Percentiles rank a stretch among this genome's conserved stretches.
Evolutionary conservation across 352 stramenopile species (phyloP).

Genomic region (Chrysophaeum taylorii): DNA sequence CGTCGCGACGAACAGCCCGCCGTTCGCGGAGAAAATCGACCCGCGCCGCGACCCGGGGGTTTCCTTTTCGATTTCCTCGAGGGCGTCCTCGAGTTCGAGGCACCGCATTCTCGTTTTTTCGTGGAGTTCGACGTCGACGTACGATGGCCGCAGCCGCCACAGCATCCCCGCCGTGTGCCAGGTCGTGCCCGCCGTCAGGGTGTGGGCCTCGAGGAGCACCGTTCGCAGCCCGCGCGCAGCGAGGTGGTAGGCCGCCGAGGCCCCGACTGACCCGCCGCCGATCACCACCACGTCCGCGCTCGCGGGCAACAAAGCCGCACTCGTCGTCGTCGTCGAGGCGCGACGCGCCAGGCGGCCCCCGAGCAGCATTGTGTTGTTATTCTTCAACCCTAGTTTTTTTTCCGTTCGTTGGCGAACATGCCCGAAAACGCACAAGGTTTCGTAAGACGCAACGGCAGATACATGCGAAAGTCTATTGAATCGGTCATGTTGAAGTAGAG

Average conservation of each 20-base stretch:
- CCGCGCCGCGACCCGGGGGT: slow-evolving; percentile 26
- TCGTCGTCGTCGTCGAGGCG: slow-evolving; percentile 24
- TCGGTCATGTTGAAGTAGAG: too few species aligned
- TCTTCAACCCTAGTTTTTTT: too few species aligned
- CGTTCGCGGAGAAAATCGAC: slow-evolving; percentile 32
- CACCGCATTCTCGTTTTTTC: slow-evolving; percentile 21
- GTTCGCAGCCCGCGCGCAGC: slow-evolving; percentile 35
- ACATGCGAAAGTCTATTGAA: too few species aligned
- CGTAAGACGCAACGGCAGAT: too few species aligned
- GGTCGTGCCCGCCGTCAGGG: slow-evolving; percentile 54
- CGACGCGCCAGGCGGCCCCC: too few species aligned
- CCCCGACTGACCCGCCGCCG: slow-evolving; percentile 56
- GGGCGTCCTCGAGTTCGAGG: slow-evolving; percentile 11
- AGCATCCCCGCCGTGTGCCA: slow-evolving; percentile 57
- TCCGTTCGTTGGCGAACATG: too few species aligned
- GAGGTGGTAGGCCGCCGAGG: slow-evolving; percentile 54
- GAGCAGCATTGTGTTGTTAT: too few species aligned
- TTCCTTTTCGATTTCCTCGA: slow-evolving; percentile 18
- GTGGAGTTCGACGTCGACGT: slow-evolving; percentile 31
- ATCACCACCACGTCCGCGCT: slow-evolving; percentile 48
- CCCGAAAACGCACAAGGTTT: too few species aligned
- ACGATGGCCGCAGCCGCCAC: slow-evolving; percentile 27
- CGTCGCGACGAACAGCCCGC: slow-evolving; percentile 35
- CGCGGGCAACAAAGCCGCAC: slow-evolving; percentile 4
- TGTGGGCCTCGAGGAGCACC: slow-evolving; percentile 48